phyloP scores from a whole-genome alignment of 805 yeast species.

The Maudiozyma saulgeensis region DNA sequence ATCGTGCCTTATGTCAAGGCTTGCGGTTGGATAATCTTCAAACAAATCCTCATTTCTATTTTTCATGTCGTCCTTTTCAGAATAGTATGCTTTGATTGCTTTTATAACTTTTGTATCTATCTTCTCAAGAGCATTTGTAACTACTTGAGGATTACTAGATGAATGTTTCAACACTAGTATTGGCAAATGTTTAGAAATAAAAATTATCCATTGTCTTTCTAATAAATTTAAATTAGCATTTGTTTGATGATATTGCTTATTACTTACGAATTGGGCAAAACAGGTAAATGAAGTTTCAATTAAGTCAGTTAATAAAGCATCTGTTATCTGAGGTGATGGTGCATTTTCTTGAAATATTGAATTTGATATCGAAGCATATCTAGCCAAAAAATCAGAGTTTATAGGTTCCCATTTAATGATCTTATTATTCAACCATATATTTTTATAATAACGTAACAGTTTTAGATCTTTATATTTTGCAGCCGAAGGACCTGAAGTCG shows the following conservation, averaged over 20 bases:
- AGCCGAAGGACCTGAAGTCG: constrained; percentile 1
- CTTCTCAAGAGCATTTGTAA: constrained; percentile 19
- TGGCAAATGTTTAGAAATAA: constrained; percentile 40
- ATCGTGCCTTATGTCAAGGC: constrained; percentile 42
- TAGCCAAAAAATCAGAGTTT: constrained; percentile 24
- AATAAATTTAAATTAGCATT: constrained; percentile 28
- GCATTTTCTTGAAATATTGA: constrained; percentile 25
- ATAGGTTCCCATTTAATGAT: constrained; percentile 30
- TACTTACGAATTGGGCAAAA: constrained; percentile 38
- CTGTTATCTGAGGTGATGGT: constrained; percentile 15
- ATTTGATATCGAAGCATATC: constrained; percentile 26
- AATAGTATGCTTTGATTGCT: constrained; percentile 27
- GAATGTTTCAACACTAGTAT: constrained; percentile 30
- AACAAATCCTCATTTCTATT: constrained; percentile 40
- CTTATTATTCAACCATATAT: constrained; percentile 33
- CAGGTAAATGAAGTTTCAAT: constrained; percentile 33
- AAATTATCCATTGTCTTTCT: constrained; percentile 36
- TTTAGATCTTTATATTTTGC: constrained; percentile 23
- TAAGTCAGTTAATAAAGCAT: constrained; percentile 20
- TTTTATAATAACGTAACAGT: constrained; percentile 26
- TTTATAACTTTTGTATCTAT: constrained; percentile 26
- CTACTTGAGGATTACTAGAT: constrained; percentile 19
- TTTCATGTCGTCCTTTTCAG: constrained; percentile 28
- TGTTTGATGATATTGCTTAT: constrained; percentile 31
- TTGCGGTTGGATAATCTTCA: constrained; percentile 40